These are phyloP conservation scores for Dioscorea alata DNA, from an alignment of 106 monocot genomes.

Conservation along the genomic window DNA sequence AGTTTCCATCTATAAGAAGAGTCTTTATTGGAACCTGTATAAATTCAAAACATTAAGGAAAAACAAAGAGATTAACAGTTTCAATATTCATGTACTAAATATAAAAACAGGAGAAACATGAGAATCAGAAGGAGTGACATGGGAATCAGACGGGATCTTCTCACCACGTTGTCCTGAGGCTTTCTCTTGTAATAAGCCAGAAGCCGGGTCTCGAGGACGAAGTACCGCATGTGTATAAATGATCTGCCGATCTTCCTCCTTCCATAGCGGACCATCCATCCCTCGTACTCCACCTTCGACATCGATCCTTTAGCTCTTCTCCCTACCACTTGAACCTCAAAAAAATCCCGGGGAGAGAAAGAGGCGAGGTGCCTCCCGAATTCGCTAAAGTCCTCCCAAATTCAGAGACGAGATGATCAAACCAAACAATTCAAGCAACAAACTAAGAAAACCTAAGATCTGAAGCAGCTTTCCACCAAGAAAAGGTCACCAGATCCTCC, in stretches of 20 bases:
- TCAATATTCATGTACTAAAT: too few species aligned
- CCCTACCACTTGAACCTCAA: too few species aligned
- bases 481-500: too few species aligned
- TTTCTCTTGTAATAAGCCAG: conserved; percentile 93
- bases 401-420: neutral
- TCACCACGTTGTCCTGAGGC: conserved; percentile 67
- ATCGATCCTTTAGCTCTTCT: neutral
- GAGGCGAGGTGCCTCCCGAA: neutral
- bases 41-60: too few species aligned
- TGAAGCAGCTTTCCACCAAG: too few species aligned
- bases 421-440: too few species aligned
- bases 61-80: too few species aligned
- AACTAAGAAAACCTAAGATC: too few species aligned
- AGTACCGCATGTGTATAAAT: conserved; percentile 84
- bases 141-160: neutral
- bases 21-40: conserved; percentile 72
- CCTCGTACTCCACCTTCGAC: conserved; percentile 47
- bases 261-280: conserved; percentile 91
- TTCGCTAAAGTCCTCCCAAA: neutral
- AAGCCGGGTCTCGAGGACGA: conserved; percentile 71
- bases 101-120: too few species aligned
- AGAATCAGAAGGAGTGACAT: too few species aligned
- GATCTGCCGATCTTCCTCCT: conserved; percentile 84
- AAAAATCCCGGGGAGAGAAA: too few species aligned
- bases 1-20: conserved; percentile 83